Conservation (phyloP, 2,329 filamentous ascomycete genomes). For the Fusarium nygamai region DNA sequence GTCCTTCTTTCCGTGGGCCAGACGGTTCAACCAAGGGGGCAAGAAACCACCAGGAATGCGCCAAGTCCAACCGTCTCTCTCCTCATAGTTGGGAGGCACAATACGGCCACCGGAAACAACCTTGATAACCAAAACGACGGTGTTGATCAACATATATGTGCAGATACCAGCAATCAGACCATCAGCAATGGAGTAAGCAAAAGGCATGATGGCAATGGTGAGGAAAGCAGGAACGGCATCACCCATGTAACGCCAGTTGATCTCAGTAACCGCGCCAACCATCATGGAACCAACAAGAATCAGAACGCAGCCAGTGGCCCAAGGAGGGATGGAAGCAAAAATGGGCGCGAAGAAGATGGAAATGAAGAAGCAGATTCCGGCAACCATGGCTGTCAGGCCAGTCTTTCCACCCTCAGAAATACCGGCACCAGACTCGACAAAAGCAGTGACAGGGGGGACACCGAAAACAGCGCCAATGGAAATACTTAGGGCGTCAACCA, state of each 20-base stretch:
- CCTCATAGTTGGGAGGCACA: constrained; percentile 76
- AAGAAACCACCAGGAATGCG: constrained; percentile 78
- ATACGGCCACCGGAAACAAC: constrained; percentile 74
- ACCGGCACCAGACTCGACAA: constrained; percentile 88
- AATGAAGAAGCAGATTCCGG: constrained; percentile 86
- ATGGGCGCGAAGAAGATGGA: constrained; percentile 90
- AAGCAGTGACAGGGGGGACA: constrained; percentile 83
- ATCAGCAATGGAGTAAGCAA: constrained; percentile 89
- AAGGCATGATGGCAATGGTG: constrained; percentile 86
- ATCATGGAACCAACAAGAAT: constrained; percentile 90
- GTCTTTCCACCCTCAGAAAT: constrained; percentile 89
- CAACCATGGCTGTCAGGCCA: constrained; percentile 81
- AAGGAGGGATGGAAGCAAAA: constrained; percentile 88
- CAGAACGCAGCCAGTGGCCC: constrained; percentile 90
- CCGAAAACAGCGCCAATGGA: constrained; percentile 84
- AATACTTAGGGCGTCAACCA: constrained; percentile 81
- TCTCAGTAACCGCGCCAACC: constrained; percentile 79
- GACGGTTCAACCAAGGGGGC: constrained; percentile 76
- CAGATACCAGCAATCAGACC: constrained; percentile 84
- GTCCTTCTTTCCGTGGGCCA: constrained; percentile 73
- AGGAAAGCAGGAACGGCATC: constrained; percentile 87
- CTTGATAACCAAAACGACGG: constrained; percentile 74
- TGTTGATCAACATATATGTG: constrained; percentile 81
- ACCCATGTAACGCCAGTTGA: constrained; percentile 89
- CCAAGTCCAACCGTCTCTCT: constrained; percentile 85